Evolutionary conservation across 1,284 basidiomycete species (phyloP).

Genomic region (Melampsora larici-populina): DNA sequence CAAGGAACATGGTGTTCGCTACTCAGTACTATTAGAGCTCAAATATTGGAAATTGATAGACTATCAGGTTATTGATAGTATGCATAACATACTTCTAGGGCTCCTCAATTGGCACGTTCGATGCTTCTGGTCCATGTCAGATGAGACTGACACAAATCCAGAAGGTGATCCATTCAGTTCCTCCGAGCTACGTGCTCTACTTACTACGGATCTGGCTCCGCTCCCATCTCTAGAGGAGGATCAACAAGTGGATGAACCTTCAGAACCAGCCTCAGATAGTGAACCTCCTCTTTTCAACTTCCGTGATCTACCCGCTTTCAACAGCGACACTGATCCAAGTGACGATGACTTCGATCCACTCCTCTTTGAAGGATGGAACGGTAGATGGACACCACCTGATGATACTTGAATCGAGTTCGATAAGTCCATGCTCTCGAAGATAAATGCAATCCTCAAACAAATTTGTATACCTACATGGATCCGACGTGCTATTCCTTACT

Average conservation of each 20-base stretch:
- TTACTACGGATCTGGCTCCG: no score
- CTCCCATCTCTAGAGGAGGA: no score
- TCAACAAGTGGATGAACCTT: background rate
- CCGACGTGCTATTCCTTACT: constrained; percentile 13
- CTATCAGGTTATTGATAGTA: constrained; percentile 35
- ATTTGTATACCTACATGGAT: constrained; percentile 25
- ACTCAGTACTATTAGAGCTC: constrained; percentile 25
- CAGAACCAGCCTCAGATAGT: background rate
- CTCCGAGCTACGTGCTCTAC: background rate
- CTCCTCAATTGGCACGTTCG: constrained; percentile 24
- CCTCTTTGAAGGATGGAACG: constrained; percentile 16
- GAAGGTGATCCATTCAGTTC: background rate
- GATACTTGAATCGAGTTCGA: background rate
- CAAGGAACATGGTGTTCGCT: constrained; percentile 31
- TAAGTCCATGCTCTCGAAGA: background rate
- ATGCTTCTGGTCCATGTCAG: constrained; percentile 25
- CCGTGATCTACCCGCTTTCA: background rate
- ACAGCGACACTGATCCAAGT: background rate
- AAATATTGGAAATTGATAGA: constrained; percentile 27
- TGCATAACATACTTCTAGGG: constrained; percentile 27
- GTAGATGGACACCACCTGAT: background rate
- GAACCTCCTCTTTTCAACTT: background rate
- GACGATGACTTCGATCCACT: background rate
- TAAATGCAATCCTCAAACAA: background rate
- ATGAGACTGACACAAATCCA: background rate